Evolutionary conservation across 2,329 filamentous ascomycete species (phyloP).

Genomic region (Fusarium duplospermum): DNA sequence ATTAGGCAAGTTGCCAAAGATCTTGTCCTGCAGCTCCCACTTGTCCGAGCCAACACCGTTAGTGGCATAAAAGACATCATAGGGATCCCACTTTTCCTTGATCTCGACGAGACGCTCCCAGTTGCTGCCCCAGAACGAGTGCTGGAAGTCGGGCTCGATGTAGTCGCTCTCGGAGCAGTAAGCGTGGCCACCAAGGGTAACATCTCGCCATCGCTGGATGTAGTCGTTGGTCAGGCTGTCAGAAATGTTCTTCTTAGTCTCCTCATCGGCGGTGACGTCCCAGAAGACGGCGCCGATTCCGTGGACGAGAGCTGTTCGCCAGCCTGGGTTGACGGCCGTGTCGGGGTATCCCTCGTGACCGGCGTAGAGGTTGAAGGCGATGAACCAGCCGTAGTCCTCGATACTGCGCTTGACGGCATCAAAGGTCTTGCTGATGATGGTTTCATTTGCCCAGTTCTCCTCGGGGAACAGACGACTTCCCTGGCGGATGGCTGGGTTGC

Average conservation of each 20-base stretch:
- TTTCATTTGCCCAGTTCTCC: slow-evolving; percentile 26
- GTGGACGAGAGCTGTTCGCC: slow-evolving; percentile 23
- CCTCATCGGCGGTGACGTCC: slow-evolving; percentile 12
- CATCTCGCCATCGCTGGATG: slow-evolving; percentile 23
- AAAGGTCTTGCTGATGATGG: slow-evolving; percentile 15
- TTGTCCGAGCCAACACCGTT: slow-evolving; percentile 63
- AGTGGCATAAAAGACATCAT: slow-evolving; percentile 60
- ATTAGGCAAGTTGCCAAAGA: slow-evolving; percentile 25
- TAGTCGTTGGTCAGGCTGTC: slow-evolving; percentile 22
- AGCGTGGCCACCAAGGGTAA: slow-evolving; percentile 54
- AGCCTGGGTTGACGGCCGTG: slow-evolving; percentile 28
- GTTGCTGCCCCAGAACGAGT: slow-evolving; percentile 60
- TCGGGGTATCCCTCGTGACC: slow-evolving; percentile 21
- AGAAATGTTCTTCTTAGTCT: slow-evolving; percentile 17
- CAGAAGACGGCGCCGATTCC: slow-evolving; percentile 25
- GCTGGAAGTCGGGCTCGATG: slow-evolving; percentile 57
- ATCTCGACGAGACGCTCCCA: slow-evolving; percentile 55
- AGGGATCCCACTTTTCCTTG: slow-evolving; percentile 62
- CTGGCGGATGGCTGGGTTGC: slow-evolving; percentile 41
- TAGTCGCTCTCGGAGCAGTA: slow-evolving; percentile 66
- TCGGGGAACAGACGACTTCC: slow-evolving; percentile 32
- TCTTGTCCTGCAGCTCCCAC: slow-evolving; percentile 54
- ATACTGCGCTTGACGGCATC: slow-evolving; percentile 25
- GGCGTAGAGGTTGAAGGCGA: slow-evolving; percentile 27
- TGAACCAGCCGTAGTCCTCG: slow-evolving; percentile 28